Base-by-base conservation (phyloP, 345 rosid species). In the Luvunga scandens region DNA sequence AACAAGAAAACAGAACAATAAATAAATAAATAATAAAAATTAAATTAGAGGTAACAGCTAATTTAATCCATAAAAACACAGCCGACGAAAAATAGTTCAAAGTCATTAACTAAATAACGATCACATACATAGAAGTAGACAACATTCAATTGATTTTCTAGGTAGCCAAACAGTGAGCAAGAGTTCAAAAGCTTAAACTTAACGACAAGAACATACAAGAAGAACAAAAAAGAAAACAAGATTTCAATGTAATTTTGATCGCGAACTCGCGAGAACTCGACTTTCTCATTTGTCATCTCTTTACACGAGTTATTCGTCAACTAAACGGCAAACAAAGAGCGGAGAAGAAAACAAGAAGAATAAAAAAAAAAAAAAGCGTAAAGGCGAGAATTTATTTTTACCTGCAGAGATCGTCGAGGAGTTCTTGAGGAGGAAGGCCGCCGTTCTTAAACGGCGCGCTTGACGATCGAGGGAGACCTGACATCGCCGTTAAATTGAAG, bases 341-440 rank as follows among this genome's bases (percentile, higher is more conserved):
- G 9, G 62, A 42, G 38, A 33, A 61, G 59, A 33, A 25, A 39
- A 13, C 31, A 16, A 69, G 55, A 72, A 57, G 30, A 16, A 36
- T 36, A 1, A 1, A 0, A 2, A 31, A 33, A 22, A 10, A 19
- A 19, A 48, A 19, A 34, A 72, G 27, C 27, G 5, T 9, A 25
- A 19, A 56, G 12, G 0, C 57, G 3, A 2, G 31, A 53, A n/a
- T 19, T 18, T 53, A 53, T 5, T 53, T 45, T 7, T 28, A 95
- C 99, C 99, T 96, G 97, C 98, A 97, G 73, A 97, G 98, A 90
- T 97, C 98, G 86, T 97, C 98, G 66, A 97, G 98, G 83, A 97
- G 98, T 69, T 97, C 98, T 79, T 93, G 93, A 13, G 98, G 93
- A 57, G 99, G 98, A 53, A 92, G 95, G 80, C 91, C 95, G 88